phyloP scores from a whole-genome alignment of 768 basidiomycete species.

The Trametes cubensis region DNA sequence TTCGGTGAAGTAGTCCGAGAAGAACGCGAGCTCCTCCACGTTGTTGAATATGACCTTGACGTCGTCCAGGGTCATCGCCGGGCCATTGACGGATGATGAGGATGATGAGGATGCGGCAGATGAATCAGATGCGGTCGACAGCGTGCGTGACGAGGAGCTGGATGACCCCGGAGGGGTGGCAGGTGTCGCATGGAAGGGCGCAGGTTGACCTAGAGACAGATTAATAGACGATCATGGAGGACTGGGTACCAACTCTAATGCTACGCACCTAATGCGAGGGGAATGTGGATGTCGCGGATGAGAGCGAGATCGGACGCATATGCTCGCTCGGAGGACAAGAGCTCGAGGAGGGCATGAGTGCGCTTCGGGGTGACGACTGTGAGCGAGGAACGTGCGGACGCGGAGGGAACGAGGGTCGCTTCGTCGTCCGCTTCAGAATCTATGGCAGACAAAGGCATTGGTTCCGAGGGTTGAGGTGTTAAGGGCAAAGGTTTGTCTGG shows the following conservation, averaged over 20 bases:
- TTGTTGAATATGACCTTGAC: constrained; percentile 76
- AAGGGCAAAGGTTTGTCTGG: constrained; percentile 40
- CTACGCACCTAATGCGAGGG: constrained; percentile 69
- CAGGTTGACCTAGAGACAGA: constrained; percentile 41
- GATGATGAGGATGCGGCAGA: constrained; percentile 37
- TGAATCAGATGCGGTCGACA: constrained; percentile 55
- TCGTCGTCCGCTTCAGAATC: constrained; percentile 18
- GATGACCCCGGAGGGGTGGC: constrained; percentile 50
- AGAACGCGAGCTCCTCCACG: constrained; percentile 70
- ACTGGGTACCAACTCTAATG: constrained; percentile 3
- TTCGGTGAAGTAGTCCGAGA: constrained; percentile 68
- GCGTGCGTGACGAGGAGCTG: constrained; percentile 50
- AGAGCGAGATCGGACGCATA: constrained; percentile 84
- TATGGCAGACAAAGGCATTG: constrained; percentile 17
- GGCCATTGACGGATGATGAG: constrained; percentile 33
- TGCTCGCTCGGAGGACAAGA: constrained; percentile 77
- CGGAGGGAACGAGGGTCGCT: constrained; percentile 24
- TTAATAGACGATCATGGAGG: constrained; percentile 20
- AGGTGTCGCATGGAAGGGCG: constrained; percentile 40
- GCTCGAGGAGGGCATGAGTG: constrained; percentile 74
- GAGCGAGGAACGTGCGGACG: constrained; percentile 19
- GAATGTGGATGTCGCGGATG: constrained; percentile 77
- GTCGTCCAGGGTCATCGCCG: constrained; percentile 76
- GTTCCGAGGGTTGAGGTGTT: constrained; percentile 30
- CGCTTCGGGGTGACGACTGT: constrained; percentile 57